phyloP scores from a whole-genome alignment of 2,329 filamentous ascomycete species.

The Nothomitra cinnamomea region DNA sequence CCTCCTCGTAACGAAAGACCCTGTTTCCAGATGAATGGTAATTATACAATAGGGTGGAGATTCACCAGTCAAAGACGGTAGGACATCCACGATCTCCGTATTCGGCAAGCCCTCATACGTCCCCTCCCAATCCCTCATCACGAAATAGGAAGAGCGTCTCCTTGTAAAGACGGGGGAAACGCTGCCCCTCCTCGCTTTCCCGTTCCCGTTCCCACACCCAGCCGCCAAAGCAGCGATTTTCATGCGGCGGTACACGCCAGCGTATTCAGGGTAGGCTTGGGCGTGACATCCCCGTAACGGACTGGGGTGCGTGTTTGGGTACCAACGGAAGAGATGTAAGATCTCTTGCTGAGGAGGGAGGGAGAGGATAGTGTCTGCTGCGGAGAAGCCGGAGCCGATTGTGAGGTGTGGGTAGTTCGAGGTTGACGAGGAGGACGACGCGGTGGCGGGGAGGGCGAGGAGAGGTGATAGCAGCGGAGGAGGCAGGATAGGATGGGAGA shows the following conservation, averaged over 20 bases:
- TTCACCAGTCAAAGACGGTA: conserved; percentile 11
- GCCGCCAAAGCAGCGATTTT: conserved; percentile 27
- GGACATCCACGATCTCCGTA: conserved; percentile 27
- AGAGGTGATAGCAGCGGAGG: conserved; percentile 32
- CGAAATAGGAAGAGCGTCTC: conserved; percentile 27
- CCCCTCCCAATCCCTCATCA: conserved; percentile 30
- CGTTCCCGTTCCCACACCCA: conserved; percentile 12
- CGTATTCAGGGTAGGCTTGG: conserved; percentile 45
- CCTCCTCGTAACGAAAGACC: background rate
- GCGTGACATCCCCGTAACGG: conserved; percentile 41
- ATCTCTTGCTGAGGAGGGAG: conserved; percentile 32
- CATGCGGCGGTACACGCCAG: conserved; percentile 41
- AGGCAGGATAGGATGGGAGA: conserved; percentile 35
- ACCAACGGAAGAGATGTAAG: conserved; percentile 44
- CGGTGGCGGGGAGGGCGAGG: conserved; percentile 17
- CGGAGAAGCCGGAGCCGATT: conserved; percentile 44
- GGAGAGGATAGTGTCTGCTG: conserved; percentile 42
- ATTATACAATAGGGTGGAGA: conserved; percentile 18
- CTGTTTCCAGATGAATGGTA: conserved; percentile 23
- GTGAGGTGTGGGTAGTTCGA: conserved; percentile 30
- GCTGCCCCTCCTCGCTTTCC: conserved; percentile 14
- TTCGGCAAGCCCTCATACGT: conserved; percentile 40
- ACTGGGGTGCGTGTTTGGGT: conserved; percentile 35
- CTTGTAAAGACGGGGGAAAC: conserved; percentile 13
- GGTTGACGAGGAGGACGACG: conserved; percentile 4